Conservation (phyloP, 164 flowering plant genomes). For the Amborella trichopoda region DNA sequence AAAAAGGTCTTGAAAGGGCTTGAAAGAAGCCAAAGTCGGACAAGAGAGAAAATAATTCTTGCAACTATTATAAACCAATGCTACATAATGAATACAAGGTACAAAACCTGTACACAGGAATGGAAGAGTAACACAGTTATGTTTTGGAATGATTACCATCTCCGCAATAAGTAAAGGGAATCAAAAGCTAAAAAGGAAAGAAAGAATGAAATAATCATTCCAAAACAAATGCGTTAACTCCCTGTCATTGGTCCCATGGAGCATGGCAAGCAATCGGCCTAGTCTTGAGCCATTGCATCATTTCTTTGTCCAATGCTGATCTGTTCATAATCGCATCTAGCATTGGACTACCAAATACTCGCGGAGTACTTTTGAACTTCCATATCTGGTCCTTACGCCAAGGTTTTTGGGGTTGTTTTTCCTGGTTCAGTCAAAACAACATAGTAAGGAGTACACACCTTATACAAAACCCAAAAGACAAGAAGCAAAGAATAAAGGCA, state of each 20-base stretch:
- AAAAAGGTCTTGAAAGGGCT: too few relatives aligned
- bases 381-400: constrained; percentile 92
- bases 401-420: constrained; percentile 75
- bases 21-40: too few relatives aligned
- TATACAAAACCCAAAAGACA: too few relatives aligned
- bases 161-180: constrained; percentile 24
- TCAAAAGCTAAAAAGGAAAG: background rate
- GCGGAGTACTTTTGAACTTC: constrained; percentile 49
- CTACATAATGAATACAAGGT: constrained; percentile 41
- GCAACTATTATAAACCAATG: too few relatives aligned
- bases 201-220: constrained; percentile 30
- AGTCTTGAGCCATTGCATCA: constrained; percentile 86
- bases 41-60: too few relatives aligned
- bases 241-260: constrained; percentile 22
- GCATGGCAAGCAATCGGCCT: constrained; percentile 63
- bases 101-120: constrained; percentile 50
- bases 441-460: too few relatives aligned
- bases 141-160: constrained; percentile 43
- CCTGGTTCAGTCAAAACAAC: constrained; percentile 44
- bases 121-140: constrained; percentile 9
- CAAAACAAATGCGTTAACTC: constrained; percentile 20
- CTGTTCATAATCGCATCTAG: constrained; percentile 54
- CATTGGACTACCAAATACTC: constrained; percentile 86
- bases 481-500: background rate
- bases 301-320: constrained; percentile 50